Base-by-base conservation (phyloP, 1,284 basidiomycete genomes). In the Ustilago curta region DNA sequence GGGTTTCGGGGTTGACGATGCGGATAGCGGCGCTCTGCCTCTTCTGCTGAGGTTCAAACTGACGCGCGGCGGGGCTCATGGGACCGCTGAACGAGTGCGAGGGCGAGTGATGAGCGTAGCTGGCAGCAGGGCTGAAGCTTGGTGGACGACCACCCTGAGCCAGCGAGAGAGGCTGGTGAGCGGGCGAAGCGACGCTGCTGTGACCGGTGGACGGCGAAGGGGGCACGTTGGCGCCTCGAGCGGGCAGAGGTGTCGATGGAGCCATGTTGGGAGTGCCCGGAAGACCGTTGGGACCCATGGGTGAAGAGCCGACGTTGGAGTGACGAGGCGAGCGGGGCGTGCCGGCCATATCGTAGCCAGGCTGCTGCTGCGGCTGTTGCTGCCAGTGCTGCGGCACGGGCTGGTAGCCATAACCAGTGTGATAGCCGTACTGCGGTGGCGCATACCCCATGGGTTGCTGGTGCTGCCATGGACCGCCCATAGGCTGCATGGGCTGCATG, bases 1-100 rank as follows among this genome's bases (percentile, higher is more conserved):
- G 78, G n/a, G 83, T 84, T 48, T 83, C 79, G 21, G 83, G 83
- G 69, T 84, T 83, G 50, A 84, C 83, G 54, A 84, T 84, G 49
- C 77, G 77, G 50, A 84, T 82, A 32, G 83, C 83, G 49, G 77
- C 79, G 68, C 79, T 82, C 55, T 70, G 70, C 31, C 81, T 70
- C 78, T 83, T 84, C 49, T 77, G 73, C 59, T 71, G 67, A 18
- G 82, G 82, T 74, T 84, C 83, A 55, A 84, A 84, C 52, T 81
- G 76, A 25, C 80, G 76, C 18, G 83, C 83, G 29, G 82, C 65
- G 8, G 82, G 79, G 57, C 81, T 84, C 82, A 83, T 84, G 21
- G 81, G 67, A 62, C 78, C 79, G 67, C 66, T 69, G 64, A 81
- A 79, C 35, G 80, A 81, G 67, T 73, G 72, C 60, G 72, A 78